Base-by-base conservation (phyloP, 768 basidiomycete genomes). In the Tulasnella calospora region DNA sequence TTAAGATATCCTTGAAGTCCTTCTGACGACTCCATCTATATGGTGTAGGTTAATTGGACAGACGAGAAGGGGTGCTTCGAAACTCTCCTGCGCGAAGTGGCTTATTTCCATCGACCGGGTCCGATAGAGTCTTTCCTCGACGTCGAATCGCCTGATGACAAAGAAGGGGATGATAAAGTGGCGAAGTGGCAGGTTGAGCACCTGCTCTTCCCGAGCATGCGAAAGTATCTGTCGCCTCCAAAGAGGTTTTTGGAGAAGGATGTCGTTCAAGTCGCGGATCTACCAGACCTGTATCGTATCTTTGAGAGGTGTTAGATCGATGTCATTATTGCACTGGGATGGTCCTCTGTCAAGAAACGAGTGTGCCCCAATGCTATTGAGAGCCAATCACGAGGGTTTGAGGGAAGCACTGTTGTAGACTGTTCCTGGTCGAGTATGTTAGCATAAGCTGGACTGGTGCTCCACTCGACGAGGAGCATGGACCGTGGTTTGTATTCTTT, bases 261-360 rank as follows among this genome's bases (percentile, higher is more conserved):
- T 82, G 90, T 98, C 6, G 90, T 94, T 2, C 94, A 96, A 84
- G 89, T 97, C 27, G 96, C 98, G 13, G 92, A 90, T 83, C 84
- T 99, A 61, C 95, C 95, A 1, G 95, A 96, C 80, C 86, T 99
- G 75, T 99, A 98, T 84, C 91, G 92, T 80, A 93, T 98, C 0
- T 99, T 99, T 82, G 96, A 99, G 85, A 85, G 96, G 80, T 98
- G 96, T 83, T 98, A 79, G 73, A 40, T 69, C 74, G 61, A 47
- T 17, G 44, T 15, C 46, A n/a, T 41, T 38, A 55, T 33, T 33
- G 27, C n/a, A 41, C n/a, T 40, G 7, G 23, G 40, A 36, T 38
- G 33, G 0, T 35, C 17, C 33, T 15, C 13, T 44, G 4, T 44
- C 1, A 44, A 17, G 44, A 44, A 44, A 44, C 3, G 44, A 44